Evolutionary conservation across 1,139 yeast genomes (phyloP), one percentile per base, ranked within the genome.

Genomic region (Arxiozyma telluris): DNA sequence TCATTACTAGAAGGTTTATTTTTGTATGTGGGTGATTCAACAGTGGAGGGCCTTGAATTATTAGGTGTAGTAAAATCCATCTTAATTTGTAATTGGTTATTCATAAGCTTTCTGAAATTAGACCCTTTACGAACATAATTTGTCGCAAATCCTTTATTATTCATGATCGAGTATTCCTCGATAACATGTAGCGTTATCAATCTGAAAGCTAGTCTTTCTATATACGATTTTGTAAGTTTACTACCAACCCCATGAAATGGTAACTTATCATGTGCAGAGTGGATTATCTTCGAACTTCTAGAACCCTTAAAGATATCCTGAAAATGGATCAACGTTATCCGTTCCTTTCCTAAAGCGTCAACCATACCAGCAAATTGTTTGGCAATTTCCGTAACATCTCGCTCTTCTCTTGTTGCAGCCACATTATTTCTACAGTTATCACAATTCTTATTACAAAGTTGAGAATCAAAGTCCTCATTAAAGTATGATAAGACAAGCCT

Each of bases 401-500:
- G 76, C 52, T 76, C 81, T 25, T 79, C 75, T 34, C 80, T 75
- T 1, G 67, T 66, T 17, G 72, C 69, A 21, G 72, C 74, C 1
- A 75, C 71, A 48, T 80, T 78, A 56, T 78, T 76, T 20, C 73
- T 69, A 72, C 99, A 93, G 66, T 90, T 91, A 69, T 93, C 98
- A 73, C 99, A 93, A 57, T 82, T 80, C 58, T 81, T 80, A 30
- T 74, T 70, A 67, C 99, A 93, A 41, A 78, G 72, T 34, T 71
- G 72, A 4, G 87, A 78, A 60, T 87, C 81, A 66, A 91, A 91
- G 8, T 74, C 73, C 65, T 93, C 99, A 67, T 87, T 87, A 71
- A 93, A 93, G 67, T 91, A 93, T 53, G 87, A 93, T 53, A 93
- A 73, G 5, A 93, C 96, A 61, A 90, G 91, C 64, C 83, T 80